Base-by-base conservation (phyloP, 768 basidiomycete species). In the Holtermanniella nyarrowii region DNA sequence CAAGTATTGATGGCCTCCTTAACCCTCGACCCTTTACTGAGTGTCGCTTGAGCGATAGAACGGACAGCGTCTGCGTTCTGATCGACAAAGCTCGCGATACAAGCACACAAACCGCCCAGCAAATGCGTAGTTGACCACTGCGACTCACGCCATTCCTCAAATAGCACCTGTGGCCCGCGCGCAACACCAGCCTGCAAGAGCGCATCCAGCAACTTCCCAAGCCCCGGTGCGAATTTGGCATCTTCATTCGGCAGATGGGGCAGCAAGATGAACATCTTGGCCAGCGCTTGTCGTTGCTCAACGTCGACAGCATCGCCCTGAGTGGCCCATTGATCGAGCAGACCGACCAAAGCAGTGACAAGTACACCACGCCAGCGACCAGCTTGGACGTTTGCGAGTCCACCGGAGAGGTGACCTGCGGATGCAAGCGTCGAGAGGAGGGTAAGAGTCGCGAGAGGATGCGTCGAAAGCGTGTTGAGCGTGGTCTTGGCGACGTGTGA, bases 341-440 rank as follows among this genome's bases (percentile, higher is more conserved):
- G 56, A 14, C 21, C 24, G 4, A 44, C 12, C 18, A 64, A 48
- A 5, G 62, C 27, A 4, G 46, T 25, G 18, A 62, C 47, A 3
- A 70, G 51, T 1, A 52, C 37, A 18, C 58, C 50, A 21, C 66
- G 57, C 69, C 67, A 71, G 42, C 63, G 58, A 20, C 69, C 69
- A 26, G 63, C 67, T 57, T 71, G 65, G 13, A 71, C 66, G 22
- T 69, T 69, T 3, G 56, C 47, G 13, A 71, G 49, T 5, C 65
- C 65, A 12, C 63, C 59, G 0, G 63, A 27, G 2, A 74, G 55
- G 44, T 63, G 59, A 0, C 70, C 73, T 7, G 59, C 48, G 42
- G 54, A 48, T 1, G 71, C 68, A 12, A 74, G 65, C 3, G 56
- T 60, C 18, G 65, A 65, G 39, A 74, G 61, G 3, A 74, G 58